Evolutionary conservation across 2,329 filamentous ascomycete genomes (phyloP).

Genomic region (Penicillium hordei): DNA sequence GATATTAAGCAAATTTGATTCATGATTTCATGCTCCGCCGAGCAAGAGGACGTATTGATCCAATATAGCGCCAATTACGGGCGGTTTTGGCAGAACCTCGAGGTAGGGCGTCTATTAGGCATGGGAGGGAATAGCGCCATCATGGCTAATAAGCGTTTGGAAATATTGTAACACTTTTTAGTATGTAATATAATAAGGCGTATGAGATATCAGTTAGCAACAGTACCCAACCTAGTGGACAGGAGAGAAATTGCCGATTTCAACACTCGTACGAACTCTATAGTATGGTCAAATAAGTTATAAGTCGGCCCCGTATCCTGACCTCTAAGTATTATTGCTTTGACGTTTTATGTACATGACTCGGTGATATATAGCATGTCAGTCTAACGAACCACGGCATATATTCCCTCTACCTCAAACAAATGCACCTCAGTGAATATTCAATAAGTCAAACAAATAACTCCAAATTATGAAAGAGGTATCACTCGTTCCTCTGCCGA

Average conservation of each 20-base stretch:
- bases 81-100: background rate
- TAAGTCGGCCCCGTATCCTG: no score
- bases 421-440: background rate
- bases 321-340: no score
- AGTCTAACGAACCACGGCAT: background rate
- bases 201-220: background rate
- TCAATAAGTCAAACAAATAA: background rate
- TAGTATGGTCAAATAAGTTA: background rate
- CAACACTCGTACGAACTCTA: background rate
- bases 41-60: background rate
- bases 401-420: background rate
- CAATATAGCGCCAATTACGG: no score
- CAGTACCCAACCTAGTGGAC: no score
- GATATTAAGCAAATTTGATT: background rate
- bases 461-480: background rate
- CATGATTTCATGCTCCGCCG: no score
- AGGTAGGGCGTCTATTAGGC: background rate
- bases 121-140: background rate
- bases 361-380: background rate
- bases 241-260: background rate
- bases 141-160: background rate
- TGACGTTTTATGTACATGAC: background rate
- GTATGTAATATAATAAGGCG: background rate
- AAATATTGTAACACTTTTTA: background rate
- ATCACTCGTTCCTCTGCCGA: slow-evolving; percentile 23